A percentile compares a stretch with the other conserved stretches of the same genome.
Conservation (phyloP, 129 eudicot genomes). For the Escallonia rubra region DNA sequence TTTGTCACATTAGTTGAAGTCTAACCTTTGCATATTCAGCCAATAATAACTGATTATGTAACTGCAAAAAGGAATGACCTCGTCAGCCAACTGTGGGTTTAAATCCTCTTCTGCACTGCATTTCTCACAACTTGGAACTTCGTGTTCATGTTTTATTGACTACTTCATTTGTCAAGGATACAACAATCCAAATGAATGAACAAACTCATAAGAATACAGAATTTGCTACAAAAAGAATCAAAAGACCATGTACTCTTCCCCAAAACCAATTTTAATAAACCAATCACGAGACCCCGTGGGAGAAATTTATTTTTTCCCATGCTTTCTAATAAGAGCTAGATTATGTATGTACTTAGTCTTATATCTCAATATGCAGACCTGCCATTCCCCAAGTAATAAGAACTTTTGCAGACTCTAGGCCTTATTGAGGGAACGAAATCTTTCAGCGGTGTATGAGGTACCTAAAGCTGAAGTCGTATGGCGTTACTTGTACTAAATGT, state of each 20-base stretch:
- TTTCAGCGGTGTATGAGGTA: constrained; percentile 54
- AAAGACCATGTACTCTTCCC: neutral
- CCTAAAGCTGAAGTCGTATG: constrained; percentile 77
- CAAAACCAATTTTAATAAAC: constrained; percentile 6
- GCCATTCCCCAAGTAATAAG: neutral
- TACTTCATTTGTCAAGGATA: neutral
- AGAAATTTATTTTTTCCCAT: neutral
- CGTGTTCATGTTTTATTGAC: neutral
- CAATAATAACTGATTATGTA: too few species aligned
- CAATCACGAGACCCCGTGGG: neutral
- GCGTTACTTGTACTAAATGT: constrained; percentile 41
- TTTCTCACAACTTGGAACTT: neutral
- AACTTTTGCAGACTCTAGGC: neutral
- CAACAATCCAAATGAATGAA: neutral
- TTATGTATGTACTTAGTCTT: constrained; percentile 15
- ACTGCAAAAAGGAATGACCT: too few species aligned
- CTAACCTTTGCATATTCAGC: too few species aligned
- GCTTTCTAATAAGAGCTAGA: constrained; percentile 1
- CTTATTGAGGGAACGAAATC: neutral
- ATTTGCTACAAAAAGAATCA: neutral
- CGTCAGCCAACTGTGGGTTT: neutral
- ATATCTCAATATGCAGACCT: neutral
- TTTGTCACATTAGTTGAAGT: too few species aligned
- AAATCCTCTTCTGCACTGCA: neutral
- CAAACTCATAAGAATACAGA: neutral